Evolutionary conservation across 768 basidiomycete genomes (phyloP).

Genomic region (Lentinula guzmanii): DNA sequence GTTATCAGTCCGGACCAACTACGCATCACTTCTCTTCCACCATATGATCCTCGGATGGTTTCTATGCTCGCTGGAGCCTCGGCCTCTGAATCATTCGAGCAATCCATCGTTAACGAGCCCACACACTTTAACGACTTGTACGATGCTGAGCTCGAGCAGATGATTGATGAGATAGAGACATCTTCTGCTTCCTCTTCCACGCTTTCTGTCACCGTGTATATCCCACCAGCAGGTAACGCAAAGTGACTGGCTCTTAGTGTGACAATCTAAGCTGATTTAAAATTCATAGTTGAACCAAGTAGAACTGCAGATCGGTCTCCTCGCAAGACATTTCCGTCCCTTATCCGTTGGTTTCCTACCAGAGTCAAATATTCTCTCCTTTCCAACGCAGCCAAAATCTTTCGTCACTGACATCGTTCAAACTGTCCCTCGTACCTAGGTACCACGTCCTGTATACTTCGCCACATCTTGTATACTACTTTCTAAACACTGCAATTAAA

Average conservation of each 20-base stretch:
- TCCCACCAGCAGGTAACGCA: neutral
- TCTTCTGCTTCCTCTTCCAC: neutral
- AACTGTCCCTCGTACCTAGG: neutral
- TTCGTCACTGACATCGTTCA: neutral
- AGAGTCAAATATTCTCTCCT: slow-evolving; percentile 4
- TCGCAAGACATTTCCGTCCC: neutral
- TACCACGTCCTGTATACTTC: neutral
- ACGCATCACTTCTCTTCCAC: slow-evolving; percentile 3
- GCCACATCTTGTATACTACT: no score
- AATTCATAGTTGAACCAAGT: neutral
- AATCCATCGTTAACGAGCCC: neutral
- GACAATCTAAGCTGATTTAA: neutral
- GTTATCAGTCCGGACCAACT: neutral
- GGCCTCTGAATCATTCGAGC: neutral
- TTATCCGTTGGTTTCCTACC: slow-evolving; percentile 4
- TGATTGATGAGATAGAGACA: neutral
- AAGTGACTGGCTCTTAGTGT: neutral
- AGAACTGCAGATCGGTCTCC: neutral
- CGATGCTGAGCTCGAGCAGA: slow-evolving; percentile 4
- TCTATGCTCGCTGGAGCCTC: neutral
- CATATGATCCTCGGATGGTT: neutral
- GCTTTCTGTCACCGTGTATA: neutral
- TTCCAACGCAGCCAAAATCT: neutral
- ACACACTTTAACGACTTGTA: slow-evolving; percentile 4
- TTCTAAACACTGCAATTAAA: no score